Evolutionary conservation across 2,329 filamentous ascomycete species (phyloP), one percentile per base, ranked within the genome.

Genomic region (Rutstroemia sp.): DNA sequence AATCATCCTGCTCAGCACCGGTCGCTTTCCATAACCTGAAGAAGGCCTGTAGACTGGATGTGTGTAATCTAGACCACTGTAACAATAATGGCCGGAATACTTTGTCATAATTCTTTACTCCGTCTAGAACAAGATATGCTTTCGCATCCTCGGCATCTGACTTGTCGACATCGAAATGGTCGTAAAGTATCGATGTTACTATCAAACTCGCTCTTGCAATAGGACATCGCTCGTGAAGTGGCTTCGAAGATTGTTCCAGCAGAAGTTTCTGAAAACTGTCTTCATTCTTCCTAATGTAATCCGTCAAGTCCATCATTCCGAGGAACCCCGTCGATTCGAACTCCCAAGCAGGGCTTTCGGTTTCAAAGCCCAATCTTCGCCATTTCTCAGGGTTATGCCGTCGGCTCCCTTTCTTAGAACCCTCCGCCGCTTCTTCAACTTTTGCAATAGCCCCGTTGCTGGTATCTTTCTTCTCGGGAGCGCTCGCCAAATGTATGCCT

Each of bases 261-360:
- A 99, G 74, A 64, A 95, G 78, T 73, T 95, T 96, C 69, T 96
- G 92, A 64, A 95, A 97, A 10, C 84, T 83, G 68, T 96, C 92
- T 70, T 96, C 90, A 68, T 96, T 86, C 69, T 91, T 95, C 67
- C 88, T 83, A 49, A 96, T 90, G 69, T 90, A 99, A 71, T 97
- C 92, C 2, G 91, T 89, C 66, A 99, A 73, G 70, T 99, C 94
- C 92, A 99, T 97, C 82, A 99, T 89, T 27, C 94, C 94, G 54
- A 99, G 73, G 69, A 92, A 97, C 0, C 94, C 94, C 27, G 88
- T 87, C 40, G 82, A 77, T 19, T 90, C 85, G 68, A 99, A 97
- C 64, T 99, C 94, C 65, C 80, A 79, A 0, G 86, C 86, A 3
- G 94, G 94, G 63, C 82, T 92, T 71, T 99, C 94, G 0, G 88